phyloP scores from a whole-genome alignment of 176 grass and related monocot species.

The Oryza meridionalis region DNA sequence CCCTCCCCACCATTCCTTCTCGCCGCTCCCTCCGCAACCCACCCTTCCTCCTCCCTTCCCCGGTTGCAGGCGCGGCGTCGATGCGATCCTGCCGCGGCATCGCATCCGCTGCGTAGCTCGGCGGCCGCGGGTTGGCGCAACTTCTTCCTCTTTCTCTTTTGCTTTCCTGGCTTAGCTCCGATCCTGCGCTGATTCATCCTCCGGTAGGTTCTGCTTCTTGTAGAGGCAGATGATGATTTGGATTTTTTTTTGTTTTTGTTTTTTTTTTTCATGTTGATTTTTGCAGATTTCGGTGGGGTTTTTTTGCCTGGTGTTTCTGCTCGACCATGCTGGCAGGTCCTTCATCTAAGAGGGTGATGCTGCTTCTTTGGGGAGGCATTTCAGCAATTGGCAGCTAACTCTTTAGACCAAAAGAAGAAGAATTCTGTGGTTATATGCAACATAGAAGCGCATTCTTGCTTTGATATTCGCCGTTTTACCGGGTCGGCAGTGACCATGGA shows the following conservation, averaged over 20 bases:
- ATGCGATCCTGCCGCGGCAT: constrained; percentile 42
- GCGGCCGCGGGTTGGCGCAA: not conserved
- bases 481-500: constrained; percentile 49
- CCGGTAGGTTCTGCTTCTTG: no score
- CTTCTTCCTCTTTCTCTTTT: no score
- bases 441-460: not conserved
- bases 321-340: not conserved
- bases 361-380: constrained; percentile 21
- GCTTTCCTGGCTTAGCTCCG: no score
- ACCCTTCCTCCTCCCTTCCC: no score
- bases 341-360: constrained; percentile 11
- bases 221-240: no score
- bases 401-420: not conserved
- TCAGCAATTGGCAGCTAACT: not conserved
- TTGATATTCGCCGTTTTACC: no score
- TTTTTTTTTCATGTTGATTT: no score
- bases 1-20: not conserved
- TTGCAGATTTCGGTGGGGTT: not conserved
- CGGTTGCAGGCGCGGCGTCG: constrained; percentile 31
- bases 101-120: constrained; percentile 41
- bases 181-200: no score
- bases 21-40: no score
- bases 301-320: not conserved
- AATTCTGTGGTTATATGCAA: not conserved
- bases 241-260: no score